Evolutionary conservation across 2,329 filamentous ascomycete genomes (phyloP).

Genomic region (Teratosphaeria gauchensis): DNA sequence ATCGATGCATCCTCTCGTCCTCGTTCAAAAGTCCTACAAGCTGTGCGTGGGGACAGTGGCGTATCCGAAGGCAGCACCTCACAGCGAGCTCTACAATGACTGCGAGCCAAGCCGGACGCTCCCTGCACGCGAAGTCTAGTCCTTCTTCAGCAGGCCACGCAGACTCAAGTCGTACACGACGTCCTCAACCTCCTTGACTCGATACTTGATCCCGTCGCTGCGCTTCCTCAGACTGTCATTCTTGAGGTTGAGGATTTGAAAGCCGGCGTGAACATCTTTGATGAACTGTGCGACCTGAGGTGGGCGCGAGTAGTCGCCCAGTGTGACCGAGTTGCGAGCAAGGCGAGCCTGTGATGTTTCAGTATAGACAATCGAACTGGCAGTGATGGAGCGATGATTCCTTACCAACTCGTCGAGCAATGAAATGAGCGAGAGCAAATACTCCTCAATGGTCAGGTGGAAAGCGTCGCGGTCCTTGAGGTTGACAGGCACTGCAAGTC

Average conservation of each 20-base stretch:
- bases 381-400: neutral
- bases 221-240: slow-evolving; percentile 83
- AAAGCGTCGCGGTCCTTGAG: slow-evolving; percentile 83
- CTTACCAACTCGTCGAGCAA: slow-evolving; percentile 76
- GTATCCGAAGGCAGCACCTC: neutral
- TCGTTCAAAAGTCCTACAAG: neutral
- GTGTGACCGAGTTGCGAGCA: slow-evolving; percentile 86
- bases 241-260: slow-evolving; percentile 95
- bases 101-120: neutral
- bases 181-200: slow-evolving; percentile 95
- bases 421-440: slow-evolving; percentile 76
- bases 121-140: neutral
- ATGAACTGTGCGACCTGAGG: slow-evolving; percentile 83
- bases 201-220: slow-evolving; percentile 91
- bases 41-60: neutral
- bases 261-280: slow-evolving; percentile 90
- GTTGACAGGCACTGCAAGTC: slow-evolving; percentile 66
- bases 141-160: slow-evolving; percentile 51
- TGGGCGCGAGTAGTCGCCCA: slow-evolving; percentile 78
- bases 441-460: slow-evolving; percentile 95
- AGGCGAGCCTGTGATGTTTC: slow-evolving; percentile 53
- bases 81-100: neutral
- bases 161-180: slow-evolving; percentile 93
- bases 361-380: neutral
- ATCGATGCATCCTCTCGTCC: neutral